These are phyloP conservation scores for Tylopilus cervinicoccineus DNA, from an alignment of 768 basidiomycete species.

Conservation along the genomic window DNA sequence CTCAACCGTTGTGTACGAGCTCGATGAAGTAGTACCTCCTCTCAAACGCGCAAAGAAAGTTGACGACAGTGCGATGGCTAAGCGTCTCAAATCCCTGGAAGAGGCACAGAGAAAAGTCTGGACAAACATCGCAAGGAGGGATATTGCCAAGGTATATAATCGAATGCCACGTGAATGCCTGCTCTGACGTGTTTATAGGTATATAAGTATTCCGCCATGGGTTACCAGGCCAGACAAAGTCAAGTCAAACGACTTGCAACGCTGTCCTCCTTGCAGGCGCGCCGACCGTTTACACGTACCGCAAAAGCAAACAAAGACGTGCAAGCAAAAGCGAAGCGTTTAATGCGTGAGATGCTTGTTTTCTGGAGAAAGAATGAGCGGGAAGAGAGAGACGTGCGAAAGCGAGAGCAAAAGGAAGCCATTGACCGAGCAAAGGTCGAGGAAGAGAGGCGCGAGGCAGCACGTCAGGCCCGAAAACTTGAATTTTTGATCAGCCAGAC, in stretches of 20 bases:
- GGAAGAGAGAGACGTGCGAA: constrained; percentile 88
- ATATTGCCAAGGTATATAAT: constrained; percentile 68
- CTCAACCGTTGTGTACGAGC: constrained; percentile 64
- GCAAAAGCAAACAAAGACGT: constrained; percentile 78
- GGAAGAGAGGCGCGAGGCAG: constrained; percentile 91
- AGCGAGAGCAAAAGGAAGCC: constrained; percentile 93
- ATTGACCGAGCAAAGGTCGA: constrained; percentile 82
- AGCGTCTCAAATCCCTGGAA: constrained; percentile 73
- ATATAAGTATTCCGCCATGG: constrained; percentile 69
- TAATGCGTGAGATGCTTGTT: constrained; percentile 94
- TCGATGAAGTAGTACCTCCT: constrained; percentile 66
- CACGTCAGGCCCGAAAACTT: constrained; percentile 90
- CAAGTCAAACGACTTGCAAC: constrained; percentile 77
- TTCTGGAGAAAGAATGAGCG: constrained; percentile 99
- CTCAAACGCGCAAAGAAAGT: constrained; percentile 75
- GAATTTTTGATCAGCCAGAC: constrained; percentile 99
- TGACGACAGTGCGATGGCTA: constrained; percentile 66
- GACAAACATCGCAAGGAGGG: constrained; percentile 81
- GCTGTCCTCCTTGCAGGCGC: constrained; percentile 71
- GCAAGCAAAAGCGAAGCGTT: constrained; percentile 78
- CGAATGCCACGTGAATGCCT: background rate
- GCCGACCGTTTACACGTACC: constrained; percentile 68
- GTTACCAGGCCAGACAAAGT: constrained; percentile 60
- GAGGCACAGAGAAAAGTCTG: constrained; percentile 87
- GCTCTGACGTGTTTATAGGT: constrained; percentile 45